Evolutionary conservation across 2,329 filamentous ascomycete species (phyloP).

Genomic region (Diaporthe sp.): DNA sequence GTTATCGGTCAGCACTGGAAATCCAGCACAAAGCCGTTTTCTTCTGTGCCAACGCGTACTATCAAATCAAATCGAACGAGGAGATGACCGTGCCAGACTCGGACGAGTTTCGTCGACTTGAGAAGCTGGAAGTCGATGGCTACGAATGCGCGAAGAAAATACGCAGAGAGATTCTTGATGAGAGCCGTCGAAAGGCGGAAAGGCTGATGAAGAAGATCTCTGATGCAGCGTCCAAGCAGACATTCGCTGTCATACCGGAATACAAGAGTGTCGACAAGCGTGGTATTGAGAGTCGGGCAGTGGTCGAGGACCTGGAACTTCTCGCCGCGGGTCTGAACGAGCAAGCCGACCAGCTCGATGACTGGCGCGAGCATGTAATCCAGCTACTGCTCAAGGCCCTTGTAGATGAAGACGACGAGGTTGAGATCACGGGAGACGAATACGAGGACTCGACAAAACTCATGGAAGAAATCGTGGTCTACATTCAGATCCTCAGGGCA

Average conservation of each 20-base stretch:
- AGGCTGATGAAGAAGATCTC: constrained; percentile 74
- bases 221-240: constrained; percentile 63
- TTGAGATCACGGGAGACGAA: constrained; percentile 88
- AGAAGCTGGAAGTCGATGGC: constrained; percentile 77
- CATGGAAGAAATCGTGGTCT: constrained; percentile 91
- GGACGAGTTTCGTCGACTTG: constrained; percentile 74
- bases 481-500: constrained; percentile 82
- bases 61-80: constrained; percentile 82
- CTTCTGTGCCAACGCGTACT: constrained; percentile 87
- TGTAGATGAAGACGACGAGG: constrained; percentile 80
- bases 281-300: constrained; percentile 80
- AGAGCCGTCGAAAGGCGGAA: constrained; percentile 69
- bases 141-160: constrained; percentile 86
- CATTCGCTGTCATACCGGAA: constrained; percentile 74
- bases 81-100: constrained; percentile 75
- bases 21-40: constrained; percentile 86
- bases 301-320: constrained; percentile 75
- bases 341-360: constrained; percentile 78
- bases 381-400: constrained; percentile 80
- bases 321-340: constrained; percentile 77
- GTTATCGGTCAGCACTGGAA: constrained; percentile 81
- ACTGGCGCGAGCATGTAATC: constrained; percentile 81
- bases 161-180: constrained; percentile 82
- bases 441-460: constrained; percentile 88
- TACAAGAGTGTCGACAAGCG: constrained; percentile 65